These are phyloP conservation scores for Poterioochromonas sp. DNA, from an alignment of 352 stramenopile genomes.

Conservation along the genomic window DNA sequence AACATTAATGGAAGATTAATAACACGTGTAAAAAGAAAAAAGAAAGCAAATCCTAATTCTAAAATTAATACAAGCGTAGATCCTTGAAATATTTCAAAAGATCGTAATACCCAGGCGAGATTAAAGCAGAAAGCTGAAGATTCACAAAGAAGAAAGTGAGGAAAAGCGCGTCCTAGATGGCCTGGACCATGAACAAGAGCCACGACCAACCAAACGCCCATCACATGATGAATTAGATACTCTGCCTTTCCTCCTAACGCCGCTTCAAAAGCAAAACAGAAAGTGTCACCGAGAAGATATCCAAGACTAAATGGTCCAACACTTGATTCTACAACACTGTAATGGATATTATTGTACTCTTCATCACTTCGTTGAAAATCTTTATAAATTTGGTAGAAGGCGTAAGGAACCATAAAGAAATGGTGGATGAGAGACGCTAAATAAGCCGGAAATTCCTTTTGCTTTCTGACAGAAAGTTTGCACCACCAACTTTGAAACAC, in stretches of 20 bases:
- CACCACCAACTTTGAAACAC: neutral
- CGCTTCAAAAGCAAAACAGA: neutral
- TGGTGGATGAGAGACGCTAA: neutral
- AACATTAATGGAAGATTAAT: conserved; percentile 6
- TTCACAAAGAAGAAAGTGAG: conserved; percentile 1
- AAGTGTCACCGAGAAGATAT: conserved; percentile 11
- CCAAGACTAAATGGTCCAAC: neutral
- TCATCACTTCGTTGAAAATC: neutral
- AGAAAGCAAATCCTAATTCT: neutral
- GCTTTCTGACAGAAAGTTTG: neutral
- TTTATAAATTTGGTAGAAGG: neutral
- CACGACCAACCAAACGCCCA: neutral
- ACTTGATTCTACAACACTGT: neutral
- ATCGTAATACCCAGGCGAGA: conserved; percentile 4
- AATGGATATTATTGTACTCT: neutral
- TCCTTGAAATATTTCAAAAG: neutral
- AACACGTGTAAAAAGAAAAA: neutral
- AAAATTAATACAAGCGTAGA: neutral
- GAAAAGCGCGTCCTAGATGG: neutral
- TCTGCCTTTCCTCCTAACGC: neutral
- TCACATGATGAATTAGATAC: conserved; percentile 6
- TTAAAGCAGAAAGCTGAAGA: neutral
- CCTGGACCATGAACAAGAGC: neutral
- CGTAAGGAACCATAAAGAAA: neutral
- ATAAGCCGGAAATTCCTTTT: conserved; percentile 3